Evolutionary conservation across 2,329 filamentous ascomycete genomes (phyloP).

Genomic region (Lasiodiplodia gonubiensis): DNA sequence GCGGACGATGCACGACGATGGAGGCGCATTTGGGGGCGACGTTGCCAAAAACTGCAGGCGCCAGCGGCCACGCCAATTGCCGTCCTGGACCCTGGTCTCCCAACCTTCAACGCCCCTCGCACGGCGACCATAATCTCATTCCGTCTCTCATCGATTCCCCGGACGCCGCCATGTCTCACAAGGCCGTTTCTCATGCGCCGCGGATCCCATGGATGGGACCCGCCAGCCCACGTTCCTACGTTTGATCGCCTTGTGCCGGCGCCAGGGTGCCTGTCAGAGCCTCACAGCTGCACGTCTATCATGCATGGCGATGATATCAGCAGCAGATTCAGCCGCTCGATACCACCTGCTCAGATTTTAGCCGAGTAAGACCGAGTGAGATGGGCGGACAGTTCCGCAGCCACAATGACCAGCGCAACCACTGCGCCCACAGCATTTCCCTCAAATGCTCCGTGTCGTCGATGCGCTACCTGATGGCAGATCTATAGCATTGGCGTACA

Average conservation of each 20-base stretch:
- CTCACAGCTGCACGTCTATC: background rate
- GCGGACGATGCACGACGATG: no score
- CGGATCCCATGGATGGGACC: background rate
- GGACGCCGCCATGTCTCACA: background rate
- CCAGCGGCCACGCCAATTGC: background rate
- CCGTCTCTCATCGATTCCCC: background rate
- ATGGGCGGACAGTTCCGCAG: background rate
- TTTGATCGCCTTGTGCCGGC: background rate
- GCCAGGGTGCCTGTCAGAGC: background rate
- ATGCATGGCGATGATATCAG: background rate
- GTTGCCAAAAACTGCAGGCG: background rate
- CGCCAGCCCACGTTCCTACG: background rate
- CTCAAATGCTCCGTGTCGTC: background rate
- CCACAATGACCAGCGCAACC: background rate
- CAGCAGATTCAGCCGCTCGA: background rate
- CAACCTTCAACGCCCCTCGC: background rate
- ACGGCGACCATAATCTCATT: background rate
- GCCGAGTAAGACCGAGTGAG: background rate
- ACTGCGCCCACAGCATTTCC: background rate
- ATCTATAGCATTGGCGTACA: background rate
- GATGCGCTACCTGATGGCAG: background rate
- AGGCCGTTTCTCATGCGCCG: background rate
- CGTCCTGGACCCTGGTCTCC: no score
- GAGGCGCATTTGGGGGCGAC: background rate
- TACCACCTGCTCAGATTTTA: background rate